Conservation (phyloP, 495 filamentous ascomycete species). For the Daldinia loculata region DNA sequence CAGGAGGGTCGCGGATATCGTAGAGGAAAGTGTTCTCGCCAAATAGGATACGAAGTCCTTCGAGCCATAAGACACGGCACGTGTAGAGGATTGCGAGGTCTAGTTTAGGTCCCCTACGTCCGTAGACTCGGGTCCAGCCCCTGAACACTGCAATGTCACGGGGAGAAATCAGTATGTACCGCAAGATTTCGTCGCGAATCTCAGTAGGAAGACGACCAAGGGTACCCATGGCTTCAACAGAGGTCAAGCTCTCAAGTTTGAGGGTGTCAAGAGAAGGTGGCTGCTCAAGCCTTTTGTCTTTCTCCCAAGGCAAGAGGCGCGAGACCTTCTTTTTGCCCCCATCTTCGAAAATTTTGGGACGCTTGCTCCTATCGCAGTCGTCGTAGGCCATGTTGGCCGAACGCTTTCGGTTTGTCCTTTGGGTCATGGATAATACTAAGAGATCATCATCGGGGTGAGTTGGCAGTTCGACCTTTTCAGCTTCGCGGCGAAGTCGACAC, state of each 20-base stretch:
- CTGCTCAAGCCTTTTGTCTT: slow-evolving; percentile 17
- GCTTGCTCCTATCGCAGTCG: slow-evolving; percentile 10
- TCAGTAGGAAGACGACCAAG: slow-evolving; percentile 42
- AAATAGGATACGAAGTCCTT: slow-evolving; percentile 50
- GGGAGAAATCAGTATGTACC: slow-evolving; percentile 45
- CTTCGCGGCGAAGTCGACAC: not conserved
- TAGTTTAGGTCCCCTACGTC: slow-evolving; percentile 27
- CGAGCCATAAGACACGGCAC: slow-evolving; percentile 36
- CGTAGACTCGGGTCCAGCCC: slow-evolving; percentile 47
- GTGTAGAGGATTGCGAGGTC: slow-evolving; percentile 47
- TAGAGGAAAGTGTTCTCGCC: slow-evolving; percentile 54
- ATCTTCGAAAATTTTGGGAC: not conserved
- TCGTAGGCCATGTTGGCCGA: slow-evolving; percentile 5
- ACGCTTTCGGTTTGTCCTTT: slow-evolving; percentile 1
- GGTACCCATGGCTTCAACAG: slow-evolving; percentile 1
- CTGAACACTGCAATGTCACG: slow-evolving; percentile 48
- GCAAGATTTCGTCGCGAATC: slow-evolving; percentile 50
- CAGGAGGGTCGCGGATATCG: slow-evolving; percentile 47
- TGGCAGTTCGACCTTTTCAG: slow-evolving; percentile 7
- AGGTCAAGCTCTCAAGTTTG: not conserved
- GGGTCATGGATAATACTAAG: not conserved
- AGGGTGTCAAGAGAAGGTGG: slow-evolving; percentile 8
- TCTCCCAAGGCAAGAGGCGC: slow-evolving; percentile 6
- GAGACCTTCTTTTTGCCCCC: not conserved
- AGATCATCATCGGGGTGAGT: slow-evolving; percentile 4